Evolutionary conservation across 2,329 filamentous ascomycete species (phyloP), one percentile per base, ranked within the genome.

Genomic region (Trichoderma sp.): DNA sequence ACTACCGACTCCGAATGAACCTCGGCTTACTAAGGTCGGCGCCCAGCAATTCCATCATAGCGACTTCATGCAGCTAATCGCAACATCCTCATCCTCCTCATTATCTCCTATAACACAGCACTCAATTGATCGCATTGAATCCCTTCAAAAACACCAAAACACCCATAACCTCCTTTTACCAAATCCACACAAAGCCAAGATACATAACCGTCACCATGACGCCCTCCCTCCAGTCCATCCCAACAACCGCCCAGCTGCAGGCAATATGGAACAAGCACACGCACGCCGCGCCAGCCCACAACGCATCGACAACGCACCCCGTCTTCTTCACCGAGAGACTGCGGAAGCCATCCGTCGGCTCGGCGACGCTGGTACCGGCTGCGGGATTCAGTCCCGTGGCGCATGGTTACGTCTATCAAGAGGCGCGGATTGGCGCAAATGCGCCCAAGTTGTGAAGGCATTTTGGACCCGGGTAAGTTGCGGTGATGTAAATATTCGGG

Each of bases 311-410:
- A 51, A 83, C 88, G 30, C 92, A 95, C 75, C 92, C 92, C 0
- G 92, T 93, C 1, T 95, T 95, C 82, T 94, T 94, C 82, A 92
- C 91, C 0, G 84, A 88, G 34, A 85, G 85, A 66, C 81, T 93
- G 65, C 87, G 86, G 72, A 88, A 86, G 76, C 84, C 87, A 3
- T 86, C 89, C 6, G 83, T 85, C 26, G 75, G 72, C n/a, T n/a
- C n/a, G n/a, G n/a, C n/a, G n/a, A n/a, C n/a, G n/a, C n/a, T n/a
- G n/a, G n/a, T n/a, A n/a, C n/a, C n/a, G n/a, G n/a, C n/a, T n/a
- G 32, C 60, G 28, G 70, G 15, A 7, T 76, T 75, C 11, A 89
- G 80, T 73, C 89, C 89, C 0, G 86, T 90, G 4, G 88, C 88
- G 21, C 82, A 86, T 56, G 89, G 89, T 1, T 91, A 91, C 76